Base-by-base conservation (phyloP, 306 rosid genomes). In the Cucumis melo region DNA sequence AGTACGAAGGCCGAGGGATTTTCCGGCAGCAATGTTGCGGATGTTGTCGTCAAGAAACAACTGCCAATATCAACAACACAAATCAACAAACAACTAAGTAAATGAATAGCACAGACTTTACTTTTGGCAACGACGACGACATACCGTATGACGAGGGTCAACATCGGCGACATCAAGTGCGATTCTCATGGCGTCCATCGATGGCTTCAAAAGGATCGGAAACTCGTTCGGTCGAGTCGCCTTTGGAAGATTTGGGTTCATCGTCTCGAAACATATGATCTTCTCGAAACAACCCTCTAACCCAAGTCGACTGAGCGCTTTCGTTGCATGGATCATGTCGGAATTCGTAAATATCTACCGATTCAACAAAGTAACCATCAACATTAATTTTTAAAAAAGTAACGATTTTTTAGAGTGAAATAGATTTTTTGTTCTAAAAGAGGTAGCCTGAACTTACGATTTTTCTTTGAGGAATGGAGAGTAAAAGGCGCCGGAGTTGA, bases 291-390 rank as follows among this genome's bases (percentile, higher is more conserved):
- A 93, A 39, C 81, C 96, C 5, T 21, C 56, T 5, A 93, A 53
- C 0, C 96, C 97, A 3, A 93, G 86, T 9, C 88, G 83, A 16
- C 88, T 87, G 72, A 93, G 32, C 17, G 55, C 87, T 68, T 78
- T 86, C 13, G 78, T 75, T 65, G 98, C 98, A 80, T 93, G 98
- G 24, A 80, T 82, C 83, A 82, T 73, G 56, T 93, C 98, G 7
- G 97, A 91, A 59, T 93, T 93, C 0, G 98, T 93, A 78, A 93
- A 93, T 39, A 93, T 87, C 97, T 93, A 64, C 42, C 27, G 3
- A 32, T 19, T 44, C 42, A 76, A n/a, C 42, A 76, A 66, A 36
- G 44, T 17, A 3, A 34, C 3, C 8, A 17, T 36, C 12, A 17
- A 24, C 9, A 34, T 34, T 3, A 65, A 38, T 8, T 61, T 15